Evolutionary conservation across 2,329 filamentous ascomycete genomes (phyloP), one percentile per base, ranked within the genome.

Genomic region (Penicillium sp.): DNA sequence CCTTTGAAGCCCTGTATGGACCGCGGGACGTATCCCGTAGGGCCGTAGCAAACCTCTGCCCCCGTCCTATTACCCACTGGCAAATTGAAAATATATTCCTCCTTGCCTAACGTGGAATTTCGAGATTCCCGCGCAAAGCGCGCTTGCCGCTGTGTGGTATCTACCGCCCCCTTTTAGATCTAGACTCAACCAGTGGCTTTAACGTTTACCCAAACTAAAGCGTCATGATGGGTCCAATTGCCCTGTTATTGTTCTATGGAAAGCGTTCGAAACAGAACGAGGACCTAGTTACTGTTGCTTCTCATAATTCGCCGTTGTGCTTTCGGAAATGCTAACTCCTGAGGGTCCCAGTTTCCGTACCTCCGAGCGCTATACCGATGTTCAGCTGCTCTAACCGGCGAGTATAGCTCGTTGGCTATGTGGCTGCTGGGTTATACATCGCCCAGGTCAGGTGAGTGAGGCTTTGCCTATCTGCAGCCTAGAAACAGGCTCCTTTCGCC

Each of bases 61-160:
- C 60, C 63, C 60, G 58, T 59, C 58, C 59, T 58, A 57, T 61
- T 56, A 54, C 57, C 52, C 45, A 16, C 43, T 61, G 62, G 35
- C 53, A 64, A 35, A 35, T 35, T 35, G 30, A 35, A 35, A 16
- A 20, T 30, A 28, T 38, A 24, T 47, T 47, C 28, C 30, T 28
- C 20, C 24, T 40, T 47, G 58, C 59, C 64, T 59, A 61, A 62
- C 59, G 56, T 54, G 47, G 54, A 53, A 58, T 61, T 54, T 58
- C 12, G 21, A 14, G 28, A 49, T 64, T 63, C 62, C 68, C 65
- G 65, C 68, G 67, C 57, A 68, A 69, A 68, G 70, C 71, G 71
- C 71, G 71, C 65, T 73, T 73, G 67, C 70, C 71, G 71, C 69
- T 60, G 43, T 7, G 18, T 43, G 18, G 20, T 43, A 18, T 20